These are phyloP conservation scores for Paraurostyla sp. DNA, from an alignment of 73 alveolate species.

Conservation along the genomic window DNA sequence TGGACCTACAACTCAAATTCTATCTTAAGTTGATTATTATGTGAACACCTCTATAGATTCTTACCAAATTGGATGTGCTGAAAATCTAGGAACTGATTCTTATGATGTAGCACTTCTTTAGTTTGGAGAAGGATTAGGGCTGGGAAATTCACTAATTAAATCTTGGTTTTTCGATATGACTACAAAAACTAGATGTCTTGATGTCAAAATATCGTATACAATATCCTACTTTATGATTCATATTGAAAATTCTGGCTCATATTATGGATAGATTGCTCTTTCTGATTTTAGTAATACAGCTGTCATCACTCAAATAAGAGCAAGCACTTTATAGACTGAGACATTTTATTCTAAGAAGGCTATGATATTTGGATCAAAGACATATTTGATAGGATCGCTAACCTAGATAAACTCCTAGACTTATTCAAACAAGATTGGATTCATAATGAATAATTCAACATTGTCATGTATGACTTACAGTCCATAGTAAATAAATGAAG, in stretches of 20 bases:
- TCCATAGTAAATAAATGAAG: neutral
- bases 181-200: neutral
- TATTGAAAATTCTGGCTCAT: neutral
- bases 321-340: neutral
- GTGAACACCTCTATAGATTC: no score
- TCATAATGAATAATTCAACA: slow-evolving; percentile 6
- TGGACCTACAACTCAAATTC: neutral
- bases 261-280: neutral
- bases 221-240: neutral
- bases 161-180: slow-evolving; percentile 2
- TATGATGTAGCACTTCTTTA: neutral
- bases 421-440: neutral
- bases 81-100: neutral
- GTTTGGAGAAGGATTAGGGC: neutral
- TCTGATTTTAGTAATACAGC: neutral
- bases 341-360: neutral
- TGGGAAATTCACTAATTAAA: neutral
- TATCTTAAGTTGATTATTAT: no score
- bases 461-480: neutral
- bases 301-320: neutral
- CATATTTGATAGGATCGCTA: neutral
- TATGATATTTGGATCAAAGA: neutral
- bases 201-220: neutral
- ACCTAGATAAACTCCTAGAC: neutral
- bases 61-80: neutral